Evolutionary conservation across 2,329 filamentous ascomycete genomes (phyloP).

Genomic region (Aspergillus sp.): DNA sequence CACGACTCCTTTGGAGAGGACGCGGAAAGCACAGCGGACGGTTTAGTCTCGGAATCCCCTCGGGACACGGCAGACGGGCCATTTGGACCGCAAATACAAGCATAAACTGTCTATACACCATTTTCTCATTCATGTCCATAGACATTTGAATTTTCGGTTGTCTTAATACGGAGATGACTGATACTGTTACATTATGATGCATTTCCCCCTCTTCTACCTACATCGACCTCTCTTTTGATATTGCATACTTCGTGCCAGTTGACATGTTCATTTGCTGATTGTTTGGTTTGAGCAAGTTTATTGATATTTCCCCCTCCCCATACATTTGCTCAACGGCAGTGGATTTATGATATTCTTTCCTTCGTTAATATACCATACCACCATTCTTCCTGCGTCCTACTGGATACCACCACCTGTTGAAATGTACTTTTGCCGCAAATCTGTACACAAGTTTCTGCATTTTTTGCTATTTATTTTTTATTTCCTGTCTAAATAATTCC

Average conservation of each 20-base stretch:
- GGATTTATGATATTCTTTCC: slow-evolving; percentile 10
- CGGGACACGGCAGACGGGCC: slow-evolving; percentile 31
- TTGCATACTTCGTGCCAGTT: slow-evolving; percentile 1
- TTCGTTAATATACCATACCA: slow-evolving; percentile 2
- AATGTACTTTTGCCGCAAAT: slow-evolving; percentile 10
- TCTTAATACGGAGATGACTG: background rate
- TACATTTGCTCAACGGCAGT: slow-evolving; percentile 9
- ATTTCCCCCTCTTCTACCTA: background rate
- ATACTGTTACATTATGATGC: slow-evolving; percentile 7
- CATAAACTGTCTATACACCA: slow-evolving; percentile 18
- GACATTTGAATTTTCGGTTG: background rate
- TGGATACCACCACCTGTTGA: slow-evolving; percentile 23
- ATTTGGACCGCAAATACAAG: slow-evolving; percentile 34
- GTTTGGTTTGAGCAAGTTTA: background rate
- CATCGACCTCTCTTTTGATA: slow-evolving; percentile 4
- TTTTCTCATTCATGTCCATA: slow-evolving; percentile 13
- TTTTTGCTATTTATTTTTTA: background rate
- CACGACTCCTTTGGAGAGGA: slow-evolving; percentile 54
- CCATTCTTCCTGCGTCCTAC: slow-evolving; percentile 11
- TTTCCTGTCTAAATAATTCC: slow-evolving; percentile 11
- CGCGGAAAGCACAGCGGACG: slow-evolving; percentile 49
- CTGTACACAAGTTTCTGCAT: slow-evolving; percentile 18
- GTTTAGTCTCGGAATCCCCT: slow-evolving; percentile 39
- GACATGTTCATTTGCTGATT: background rate
- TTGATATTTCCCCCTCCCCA: background rate